phyloP scores from a whole-genome alignment of 768 basidiomycete species.

The Auricularia sp. region DNA sequence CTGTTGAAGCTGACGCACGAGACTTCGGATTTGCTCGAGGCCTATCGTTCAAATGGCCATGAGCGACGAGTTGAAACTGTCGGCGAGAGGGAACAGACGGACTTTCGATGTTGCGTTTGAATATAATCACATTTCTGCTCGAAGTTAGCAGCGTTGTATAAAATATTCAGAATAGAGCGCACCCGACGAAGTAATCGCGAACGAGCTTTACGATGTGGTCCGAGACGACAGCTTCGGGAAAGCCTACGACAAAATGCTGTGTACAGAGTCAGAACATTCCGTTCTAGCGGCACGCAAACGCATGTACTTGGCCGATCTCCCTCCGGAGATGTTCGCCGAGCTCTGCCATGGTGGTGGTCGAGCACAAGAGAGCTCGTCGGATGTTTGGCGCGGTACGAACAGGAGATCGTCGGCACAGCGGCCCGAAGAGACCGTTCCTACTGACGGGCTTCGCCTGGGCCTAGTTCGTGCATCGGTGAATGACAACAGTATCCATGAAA shows the following conservation, averaged over 20 bases:
- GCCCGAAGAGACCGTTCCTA: no score
- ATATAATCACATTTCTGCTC: slow-evolving; percentile 32
- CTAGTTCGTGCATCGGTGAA: no score
- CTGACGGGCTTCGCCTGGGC: no score
- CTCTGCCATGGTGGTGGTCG: no score
- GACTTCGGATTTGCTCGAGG: slow-evolving; percentile 36
- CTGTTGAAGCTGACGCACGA: slow-evolving; percentile 41
- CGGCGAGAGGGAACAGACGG: slow-evolving; percentile 1
- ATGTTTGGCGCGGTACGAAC: no score
- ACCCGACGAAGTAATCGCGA: slow-evolving; percentile 51
- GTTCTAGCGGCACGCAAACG: neutral
- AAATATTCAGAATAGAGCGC: slow-evolving; percentile 7
- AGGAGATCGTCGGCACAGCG: no score
- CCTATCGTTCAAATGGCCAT: slow-evolving; percentile 22
- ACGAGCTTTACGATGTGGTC: slow-evolving; percentile 47
- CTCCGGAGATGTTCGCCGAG: slow-evolving; percentile 8
- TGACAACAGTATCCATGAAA: no score
- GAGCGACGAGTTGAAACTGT: neutral
- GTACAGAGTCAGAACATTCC: neutral
- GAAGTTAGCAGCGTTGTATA: slow-evolving; percentile 21
- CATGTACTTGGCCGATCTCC: slow-evolving; percentile 36
- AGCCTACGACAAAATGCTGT: slow-evolving; percentile 65
- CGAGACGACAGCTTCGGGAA: slow-evolving; percentile 45
- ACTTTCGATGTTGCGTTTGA: slow-evolving; percentile 56
- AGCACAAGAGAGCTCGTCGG: no score